Evolutionary conservation across 2,329 filamentous ascomycete genomes (phyloP), one percentile per base, ranked within the genome.

Genomic region (Dothistroma pini): DNA sequence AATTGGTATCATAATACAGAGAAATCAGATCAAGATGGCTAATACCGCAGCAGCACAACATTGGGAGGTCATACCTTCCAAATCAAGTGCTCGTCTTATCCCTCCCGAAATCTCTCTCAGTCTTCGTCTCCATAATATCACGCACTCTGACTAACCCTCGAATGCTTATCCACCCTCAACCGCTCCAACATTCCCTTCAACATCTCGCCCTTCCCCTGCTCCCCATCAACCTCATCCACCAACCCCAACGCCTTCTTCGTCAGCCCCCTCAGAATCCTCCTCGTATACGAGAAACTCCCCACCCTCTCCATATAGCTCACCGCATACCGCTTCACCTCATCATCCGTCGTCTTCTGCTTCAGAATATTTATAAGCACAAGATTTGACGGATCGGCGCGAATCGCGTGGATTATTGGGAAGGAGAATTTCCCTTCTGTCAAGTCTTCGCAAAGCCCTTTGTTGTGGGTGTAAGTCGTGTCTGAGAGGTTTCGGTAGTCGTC

Each of bases 391-490:
- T 92, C 85, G 62, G 88, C 78, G 64, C 90, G 89, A 68, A 97
- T 96, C 74, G 89, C 89, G 78, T 97, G 93, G 70, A 97, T 96
- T 70, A 97, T 88, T 47, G 93, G 92, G 74, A 97, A 97, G 29
- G 89, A 93, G 79, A 97, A 97, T 81, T 97, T 97, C 65, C 93
- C 93, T 79, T 97, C 95, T 0, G 92, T 97, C 69, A 97, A 79
- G 76, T 97, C 95, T 79, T 97, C 93, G 76, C 91, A 96, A 68
- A 96, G 84, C 54, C 93, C 95, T 79, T 97, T 97, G 76, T 96
- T 93, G 66, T 89, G 81, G 41, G 87, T 87, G 80, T 97, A 97
- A 71, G 71, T 75, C 2, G 75, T 72, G 47, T 78, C 74, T 57
- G 75, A 76, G 49, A 99, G 86, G 75, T 97, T 97, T 75, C 92